These are phyloP conservation scores for Talaromyces nanjingensis DNA, from an alignment of 495 filamentous ascomycete species.

Conservation along the genomic window DNA sequence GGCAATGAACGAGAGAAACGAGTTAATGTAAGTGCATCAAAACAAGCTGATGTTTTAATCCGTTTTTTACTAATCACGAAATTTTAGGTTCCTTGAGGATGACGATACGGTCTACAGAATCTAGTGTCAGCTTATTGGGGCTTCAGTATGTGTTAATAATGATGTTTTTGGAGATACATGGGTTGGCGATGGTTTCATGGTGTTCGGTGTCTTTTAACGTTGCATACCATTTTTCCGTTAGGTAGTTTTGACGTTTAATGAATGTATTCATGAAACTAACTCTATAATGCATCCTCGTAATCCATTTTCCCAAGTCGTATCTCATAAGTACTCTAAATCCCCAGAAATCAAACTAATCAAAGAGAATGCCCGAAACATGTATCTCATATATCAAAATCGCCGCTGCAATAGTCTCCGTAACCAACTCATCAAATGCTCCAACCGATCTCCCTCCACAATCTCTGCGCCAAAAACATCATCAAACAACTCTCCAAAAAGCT, in stretches of 20 bases:
- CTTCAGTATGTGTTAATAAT: not conserved
- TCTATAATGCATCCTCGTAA: not conserved
- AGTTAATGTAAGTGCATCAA: conserved; percentile 74
- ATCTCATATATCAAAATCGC: not conserved
- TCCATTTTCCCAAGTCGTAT: not conserved
- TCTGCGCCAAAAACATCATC: not conserved
- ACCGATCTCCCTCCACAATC: not conserved
- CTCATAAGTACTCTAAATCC: not conserved
- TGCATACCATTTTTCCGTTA: not conserved
- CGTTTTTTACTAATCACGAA: not conserved
- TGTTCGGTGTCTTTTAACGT: conserved; percentile 2
- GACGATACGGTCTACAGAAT: conserved; percentile 46
- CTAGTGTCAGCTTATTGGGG: conserved; percentile 16
- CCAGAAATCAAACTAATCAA: not conserved
- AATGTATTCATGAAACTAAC: not conserved
- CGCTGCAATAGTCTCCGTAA: not conserved
- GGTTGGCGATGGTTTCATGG: not conserved
- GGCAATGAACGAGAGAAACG: conserved; percentile 74
- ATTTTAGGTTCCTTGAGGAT: conserved; percentile 42
- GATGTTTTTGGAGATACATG: not conserved
- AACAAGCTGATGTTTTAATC: not conserved
- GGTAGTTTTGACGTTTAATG: not conserved
- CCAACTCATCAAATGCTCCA: conserved; percentile 7
- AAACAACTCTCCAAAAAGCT: not conserved
- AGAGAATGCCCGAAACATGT: not conserved